phyloP scores from a whole-genome alignment of 495 filamentous ascomycete species.

The Podospora australis region DNA sequence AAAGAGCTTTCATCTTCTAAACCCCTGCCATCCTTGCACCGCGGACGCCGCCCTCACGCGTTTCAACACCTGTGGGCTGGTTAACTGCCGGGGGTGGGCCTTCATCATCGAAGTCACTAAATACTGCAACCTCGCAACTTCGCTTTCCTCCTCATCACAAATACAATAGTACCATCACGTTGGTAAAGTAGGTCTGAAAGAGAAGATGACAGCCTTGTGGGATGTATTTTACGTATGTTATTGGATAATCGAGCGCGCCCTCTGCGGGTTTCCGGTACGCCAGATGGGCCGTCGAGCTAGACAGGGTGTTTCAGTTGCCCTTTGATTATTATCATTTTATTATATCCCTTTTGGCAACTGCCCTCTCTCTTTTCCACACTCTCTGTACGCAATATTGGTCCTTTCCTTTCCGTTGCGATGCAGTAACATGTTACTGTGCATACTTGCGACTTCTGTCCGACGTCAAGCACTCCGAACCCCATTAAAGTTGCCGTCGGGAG shows the following conservation, averaged over 20 bases:
- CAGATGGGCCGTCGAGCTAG: background rate
- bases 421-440: no score
- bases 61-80: conserved; percentile 1
- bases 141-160: background rate
- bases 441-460: no score
- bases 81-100: conserved; percentile 1
- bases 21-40: no score
- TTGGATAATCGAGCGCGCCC: background rate
- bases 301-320: background rate
- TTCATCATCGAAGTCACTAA: background rate
- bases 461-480: no score
- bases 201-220: background rate
- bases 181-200: no score
- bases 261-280: background rate
- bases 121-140: conserved; percentile 8
- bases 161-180: no score
- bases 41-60: background rate
- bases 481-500: no score
- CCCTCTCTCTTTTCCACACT: background rate
- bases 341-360: background rate
- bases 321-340: background rate
- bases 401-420: no score
- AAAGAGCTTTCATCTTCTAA: conserved; percentile 15
- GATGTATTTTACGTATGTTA: background rate
- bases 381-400: no score